Evolutionary conservation across 768 basidiomycete species (phyloP), one percentile per base, ranked within the genome.

Genomic region (Leccinum broughii): DNA sequence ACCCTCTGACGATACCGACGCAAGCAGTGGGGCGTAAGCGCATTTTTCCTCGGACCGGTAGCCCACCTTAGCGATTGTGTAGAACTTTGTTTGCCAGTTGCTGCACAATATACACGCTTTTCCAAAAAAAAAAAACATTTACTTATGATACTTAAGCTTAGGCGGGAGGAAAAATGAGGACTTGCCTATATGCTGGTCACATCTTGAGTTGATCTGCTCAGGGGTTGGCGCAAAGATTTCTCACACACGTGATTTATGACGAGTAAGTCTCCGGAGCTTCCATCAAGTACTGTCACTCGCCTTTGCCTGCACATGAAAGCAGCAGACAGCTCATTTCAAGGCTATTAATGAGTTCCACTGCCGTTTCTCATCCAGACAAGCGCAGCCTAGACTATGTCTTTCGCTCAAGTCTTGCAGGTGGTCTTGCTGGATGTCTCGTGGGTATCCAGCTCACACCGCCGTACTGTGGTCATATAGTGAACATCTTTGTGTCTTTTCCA

Each of bases 361-460:
- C 61, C 64, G 66, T 74, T 68, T 71, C 73, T 64, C 74, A 70
- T 61, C 75, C 75, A 75, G 81, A 85, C 77, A 85, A 80, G 70
- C 81, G 82, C 70, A 84, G 75, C 62, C 73, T 85, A 56, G 74
- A 83, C 62, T 85, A 83, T 74, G 83, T 88, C 58, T 70, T 93
- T 66, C 88, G 90, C 63, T 94, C 92, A 41, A 92, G 93, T 51
- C 75, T 98, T 50, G 95, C 95, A 48, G 96, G 96, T 60, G 96
- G 96, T 34, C 76, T 96, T 60, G 96, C 95, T 39, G 95, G 94
- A 54, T 96, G 94, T 76, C 82, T 95, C 64, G 95, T 97, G 71
- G 69, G 93, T 83, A 41, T 34, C 32, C 22, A 6, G 20, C 11
- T 54, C 17, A 35, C n/a, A 67, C 35, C 46, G 60, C 49, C 58